Percentiles rank a stretch among this genome's conserved stretches.
Conservation (phyloP, 768 basidiomycete genomes). For the Scleroderma citrinum region DNA sequence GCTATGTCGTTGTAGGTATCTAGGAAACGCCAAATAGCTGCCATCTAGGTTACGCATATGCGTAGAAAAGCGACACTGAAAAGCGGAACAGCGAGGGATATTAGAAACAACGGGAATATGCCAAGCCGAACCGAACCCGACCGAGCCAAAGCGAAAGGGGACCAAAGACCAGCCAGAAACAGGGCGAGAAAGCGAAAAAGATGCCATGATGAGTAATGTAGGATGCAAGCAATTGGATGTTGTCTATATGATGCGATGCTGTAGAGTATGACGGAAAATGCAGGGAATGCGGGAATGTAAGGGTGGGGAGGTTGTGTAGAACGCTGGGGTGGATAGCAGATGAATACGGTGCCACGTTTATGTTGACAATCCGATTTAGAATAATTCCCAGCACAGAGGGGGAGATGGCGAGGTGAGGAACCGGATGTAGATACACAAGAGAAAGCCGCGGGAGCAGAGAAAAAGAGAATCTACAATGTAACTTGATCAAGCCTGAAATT, state of each 20-base stretch:
- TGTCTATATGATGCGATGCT: slow-evolving; percentile 28
- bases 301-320: background rate
- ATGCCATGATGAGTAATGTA: slow-evolving; percentile 31
- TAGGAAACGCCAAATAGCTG: background rate
- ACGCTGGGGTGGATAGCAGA: background rate
- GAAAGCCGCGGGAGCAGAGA: background rate
- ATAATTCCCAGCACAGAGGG: slow-evolving; percentile 9
- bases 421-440: background rate
- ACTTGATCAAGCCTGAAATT: slow-evolving; percentile 27
- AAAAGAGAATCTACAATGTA: slow-evolving; percentile 4
- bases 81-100: slow-evolving; percentile 1
- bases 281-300: slow-evolving; percentile 9
- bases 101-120: background rate
- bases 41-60: background rate
- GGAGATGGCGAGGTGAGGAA: background rate
- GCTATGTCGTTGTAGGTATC: background rate
- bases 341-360: slow-evolving; percentile 13
- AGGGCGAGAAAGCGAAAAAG: slow-evolving; percentile 9
- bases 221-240: slow-evolving; percentile 20
- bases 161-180: slow-evolving; percentile 5
- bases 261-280: slow-evolving; percentile 10
- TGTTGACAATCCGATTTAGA: slow-evolving; percentile 20
- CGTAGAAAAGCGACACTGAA: background rate
- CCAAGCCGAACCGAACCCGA: slow-evolving; percentile 1
- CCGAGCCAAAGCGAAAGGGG: background rate